Conservation (phyloP, 495 filamentous ascomycete genomes). For the Xylaria flabelliformis region DNA sequence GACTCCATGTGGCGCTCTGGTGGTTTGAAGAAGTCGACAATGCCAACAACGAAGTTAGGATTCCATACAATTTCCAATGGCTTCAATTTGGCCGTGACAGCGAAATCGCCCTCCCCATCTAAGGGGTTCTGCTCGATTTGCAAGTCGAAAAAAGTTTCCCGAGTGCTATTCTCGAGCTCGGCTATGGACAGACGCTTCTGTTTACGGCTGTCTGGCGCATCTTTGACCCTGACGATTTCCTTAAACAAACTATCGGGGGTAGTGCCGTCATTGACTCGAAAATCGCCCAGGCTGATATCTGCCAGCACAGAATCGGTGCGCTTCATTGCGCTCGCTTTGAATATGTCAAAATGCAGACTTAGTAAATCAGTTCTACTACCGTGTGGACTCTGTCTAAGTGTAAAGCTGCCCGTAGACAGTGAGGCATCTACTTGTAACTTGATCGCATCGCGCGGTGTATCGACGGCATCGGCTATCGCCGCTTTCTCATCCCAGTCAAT, state of each 20-base stretch:
- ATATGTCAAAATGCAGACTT: conserved; percentile 90
- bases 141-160: conserved; percentile 87
- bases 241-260: conserved; percentile 87
- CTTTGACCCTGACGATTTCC: conserved; percentile 94
- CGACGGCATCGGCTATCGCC: conserved; percentile 81
- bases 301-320: conserved; percentile 87
- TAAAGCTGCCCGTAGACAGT: conserved; percentile 91
- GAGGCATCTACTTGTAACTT: conserved; percentile 91
- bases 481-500: conserved; percentile 99
- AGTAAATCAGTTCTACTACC: conserved; percentile 78
- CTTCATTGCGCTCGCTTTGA: conserved; percentile 85
- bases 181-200: conserved; percentile 61
- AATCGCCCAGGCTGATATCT: conserved; percentile 86
- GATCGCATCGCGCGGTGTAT: conserved; percentile 85
- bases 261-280: conserved; percentile 95
- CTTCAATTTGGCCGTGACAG: conserved; percentile 88
- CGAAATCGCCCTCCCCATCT: conserved; percentile 88
- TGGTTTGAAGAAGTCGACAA: conserved; percentile 93
- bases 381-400: conserved; percentile 86
- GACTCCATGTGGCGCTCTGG: conserved; percentile 98
- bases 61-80: conserved; percentile 98
- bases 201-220: conserved; percentile 65
- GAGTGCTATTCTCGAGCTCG: conserved; percentile 63
- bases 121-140: conserved; percentile 94
- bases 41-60: conserved; percentile 85